Conservation (phyloP, 2,329 filamentous ascomycete species). For the Paraphaeosphaeria minitans region DNA sequence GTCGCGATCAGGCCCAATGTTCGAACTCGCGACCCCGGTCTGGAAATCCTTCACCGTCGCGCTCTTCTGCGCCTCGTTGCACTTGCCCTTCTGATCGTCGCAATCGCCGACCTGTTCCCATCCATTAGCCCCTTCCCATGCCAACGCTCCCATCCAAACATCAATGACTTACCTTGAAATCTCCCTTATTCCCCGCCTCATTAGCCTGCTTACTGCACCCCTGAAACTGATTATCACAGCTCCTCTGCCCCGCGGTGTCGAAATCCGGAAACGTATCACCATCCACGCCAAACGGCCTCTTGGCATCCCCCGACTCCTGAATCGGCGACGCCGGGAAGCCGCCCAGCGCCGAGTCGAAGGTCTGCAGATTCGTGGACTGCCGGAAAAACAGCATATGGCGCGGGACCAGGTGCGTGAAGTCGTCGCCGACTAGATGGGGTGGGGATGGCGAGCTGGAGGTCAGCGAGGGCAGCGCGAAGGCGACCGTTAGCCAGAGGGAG, state of each 20-base stretch:
- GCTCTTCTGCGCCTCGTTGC: conserved; percentile 33
- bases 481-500: conserved; percentile 14
- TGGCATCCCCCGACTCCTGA: conserved; percentile 55
- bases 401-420: conserved; percentile 35
- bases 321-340: conserved; percentile 59
- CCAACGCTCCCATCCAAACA: too few relatives aligned
- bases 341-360: conserved; percentile 55
- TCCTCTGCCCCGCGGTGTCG: conserved; percentile 61
- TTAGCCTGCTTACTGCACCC: conserved; percentile 55
- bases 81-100: conserved; percentile 56
- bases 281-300: conserved; percentile 47
- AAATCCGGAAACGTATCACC: conserved; percentile 58
- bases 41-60: conserved; percentile 36
- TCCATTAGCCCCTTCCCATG: too few relatives aligned
- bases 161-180: conserved; percentile 43
- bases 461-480: conserved; percentile 24
- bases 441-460: conserved; percentile 30
- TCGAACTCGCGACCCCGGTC: conserved; percentile 30
- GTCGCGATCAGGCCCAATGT: conserved; percentile 44
- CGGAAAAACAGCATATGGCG: conserved; percentile 42
- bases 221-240: conserved; percentile 68
- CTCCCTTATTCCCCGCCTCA: conserved; percentile 53
- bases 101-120: conserved; percentile 50
- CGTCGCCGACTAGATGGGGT: conserved; percentile 27
- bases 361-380: conserved; percentile 39